phyloP scores from a whole-genome alignment of 345 rosid species.

The Eucalyptus camaldulensis region DNA sequence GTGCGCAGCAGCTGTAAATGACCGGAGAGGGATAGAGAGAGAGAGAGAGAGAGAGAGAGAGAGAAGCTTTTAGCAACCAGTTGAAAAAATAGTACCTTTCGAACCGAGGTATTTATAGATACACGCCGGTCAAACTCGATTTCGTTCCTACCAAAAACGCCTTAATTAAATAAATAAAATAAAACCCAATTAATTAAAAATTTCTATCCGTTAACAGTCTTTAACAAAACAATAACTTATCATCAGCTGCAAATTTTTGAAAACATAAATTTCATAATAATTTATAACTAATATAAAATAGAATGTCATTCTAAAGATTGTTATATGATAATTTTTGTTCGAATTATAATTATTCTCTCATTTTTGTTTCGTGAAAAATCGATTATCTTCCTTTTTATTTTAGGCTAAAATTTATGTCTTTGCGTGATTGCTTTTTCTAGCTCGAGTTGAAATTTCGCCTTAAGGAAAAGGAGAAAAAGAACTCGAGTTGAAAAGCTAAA shows the following conservation, averaged over 20 bases:
- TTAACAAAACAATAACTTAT: too few species aligned
- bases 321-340: too few species aligned
- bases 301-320: too few species aligned
- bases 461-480: not conserved
- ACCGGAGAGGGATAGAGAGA: not conserved
- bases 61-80: not conserved
- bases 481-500: not conserved
- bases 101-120: not conserved
- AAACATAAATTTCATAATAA: too few species aligned
- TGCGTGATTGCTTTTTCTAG: too few species aligned
- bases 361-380: too few species aligned
- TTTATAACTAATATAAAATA: too few species aligned
- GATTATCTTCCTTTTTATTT: too few species aligned
- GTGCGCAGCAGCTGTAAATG: not conserved
- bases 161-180: not conserved
- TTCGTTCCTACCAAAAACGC: not conserved
- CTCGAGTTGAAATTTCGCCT: not conserved
- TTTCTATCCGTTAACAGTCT: not conserved
- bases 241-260: accelerated
- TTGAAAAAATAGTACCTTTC: not conserved
- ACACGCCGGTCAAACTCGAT: not conserved
- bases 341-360: too few species aligned
- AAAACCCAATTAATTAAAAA: not conserved
- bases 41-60: not conserved
- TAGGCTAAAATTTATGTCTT: not conserved